A percentile compares a stretch with the other conserved stretches of the same genome.
phyloP scores from a whole-genome alignment of 1,139 yeast species.

The Taiozyma sp. region DNA sequence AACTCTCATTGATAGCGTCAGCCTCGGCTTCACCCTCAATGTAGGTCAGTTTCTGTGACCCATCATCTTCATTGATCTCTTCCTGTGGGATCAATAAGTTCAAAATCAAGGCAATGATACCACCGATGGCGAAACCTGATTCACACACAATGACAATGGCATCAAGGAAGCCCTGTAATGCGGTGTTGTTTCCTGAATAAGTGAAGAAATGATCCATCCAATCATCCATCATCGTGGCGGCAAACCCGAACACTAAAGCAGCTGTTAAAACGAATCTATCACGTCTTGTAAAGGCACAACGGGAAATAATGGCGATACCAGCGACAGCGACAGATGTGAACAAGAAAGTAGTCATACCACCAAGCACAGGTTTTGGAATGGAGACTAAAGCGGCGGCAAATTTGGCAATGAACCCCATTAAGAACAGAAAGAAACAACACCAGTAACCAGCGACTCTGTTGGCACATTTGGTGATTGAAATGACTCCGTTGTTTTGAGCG shows the following conservation, averaged over 20 bases:
- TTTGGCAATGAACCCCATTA: slow-evolving; percentile 86
- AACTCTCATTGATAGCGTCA: background rate
- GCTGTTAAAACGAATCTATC: slow-evolving; percentile 82
- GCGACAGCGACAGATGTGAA: slow-evolving; percentile 87
- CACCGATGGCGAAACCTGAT: slow-evolving; percentile 82
- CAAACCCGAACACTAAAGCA: slow-evolving; percentile 71
- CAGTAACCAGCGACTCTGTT: slow-evolving; percentile 82
- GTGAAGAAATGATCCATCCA: slow-evolving; percentile 80
- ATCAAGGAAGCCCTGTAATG: slow-evolving; percentile 66
- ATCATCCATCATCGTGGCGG: slow-evolving; percentile 65
- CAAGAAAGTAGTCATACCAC: slow-evolving; percentile 90
- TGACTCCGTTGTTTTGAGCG: slow-evolving; percentile 94
- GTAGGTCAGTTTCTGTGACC: slow-evolving; percentile 9
- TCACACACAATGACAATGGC: slow-evolving; percentile 82
- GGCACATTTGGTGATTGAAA: slow-evolving; percentile 87
- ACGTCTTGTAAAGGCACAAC: slow-evolving; percentile 76
- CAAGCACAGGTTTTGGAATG: slow-evolving; percentile 79
- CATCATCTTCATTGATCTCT: slow-evolving; percentile 45
- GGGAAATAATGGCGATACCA: slow-evolving; percentile 74
- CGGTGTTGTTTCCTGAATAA: slow-evolving; percentile 59
- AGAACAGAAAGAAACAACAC: slow-evolving; percentile 76
- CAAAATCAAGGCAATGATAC: slow-evolving; percentile 69
- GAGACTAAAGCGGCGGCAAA: slow-evolving; percentile 87
- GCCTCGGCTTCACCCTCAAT: background rate
- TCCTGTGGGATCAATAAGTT: slow-evolving; percentile 72